Percentiles rank a stretch among this genome's conserved stretches.
These are phyloP conservation scores for Dionaea muscipula DNA, from an alignment of 179 eudicot species.

Conservation along the genomic window DNA sequence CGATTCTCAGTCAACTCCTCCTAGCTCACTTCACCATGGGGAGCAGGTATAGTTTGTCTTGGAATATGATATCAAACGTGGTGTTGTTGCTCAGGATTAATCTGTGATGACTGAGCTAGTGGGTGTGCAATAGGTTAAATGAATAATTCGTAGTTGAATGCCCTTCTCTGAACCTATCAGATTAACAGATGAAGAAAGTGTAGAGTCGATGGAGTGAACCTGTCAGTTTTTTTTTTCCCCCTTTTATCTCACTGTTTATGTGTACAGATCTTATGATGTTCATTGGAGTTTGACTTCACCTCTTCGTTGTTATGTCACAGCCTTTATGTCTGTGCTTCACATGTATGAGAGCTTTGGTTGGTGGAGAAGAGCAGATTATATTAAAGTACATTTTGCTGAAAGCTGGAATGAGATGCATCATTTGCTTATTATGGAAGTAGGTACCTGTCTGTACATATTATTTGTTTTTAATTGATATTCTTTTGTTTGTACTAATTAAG, in stretches of 20 bases:
- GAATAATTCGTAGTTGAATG: too few relatives aligned
- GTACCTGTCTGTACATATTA: neutral
- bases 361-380: constrained; percentile 98
- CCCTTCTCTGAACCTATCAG: too few relatives aligned
- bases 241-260: neutral
- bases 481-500: too few relatives aligned
- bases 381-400: constrained; percentile 99
- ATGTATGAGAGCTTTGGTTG: constrained; percentile 96
- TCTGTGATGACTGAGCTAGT: too few relatives aligned
- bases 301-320: constrained; percentile 32
- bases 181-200: too few relatives aligned
- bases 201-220: neutral
- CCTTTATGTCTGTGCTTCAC: constrained; percentile 89
- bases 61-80: too few relatives aligned
- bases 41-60: too few relatives aligned
- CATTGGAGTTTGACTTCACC: constrained; percentile 1
- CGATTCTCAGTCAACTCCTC: too few relatives aligned
- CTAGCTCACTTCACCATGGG: too few relatives aligned
- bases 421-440: constrained; percentile 97
- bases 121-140: too few relatives aligned
- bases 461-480: too few relatives aligned
- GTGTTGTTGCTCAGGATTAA: too few relatives aligned
- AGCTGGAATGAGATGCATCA: constrained; percentile 99
- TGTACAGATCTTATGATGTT: neutral
- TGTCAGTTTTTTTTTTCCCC: neutral